Base-by-base conservation (phyloP, 257 asterid genomes). In the Nicotiana obtusifolia region DNA sequence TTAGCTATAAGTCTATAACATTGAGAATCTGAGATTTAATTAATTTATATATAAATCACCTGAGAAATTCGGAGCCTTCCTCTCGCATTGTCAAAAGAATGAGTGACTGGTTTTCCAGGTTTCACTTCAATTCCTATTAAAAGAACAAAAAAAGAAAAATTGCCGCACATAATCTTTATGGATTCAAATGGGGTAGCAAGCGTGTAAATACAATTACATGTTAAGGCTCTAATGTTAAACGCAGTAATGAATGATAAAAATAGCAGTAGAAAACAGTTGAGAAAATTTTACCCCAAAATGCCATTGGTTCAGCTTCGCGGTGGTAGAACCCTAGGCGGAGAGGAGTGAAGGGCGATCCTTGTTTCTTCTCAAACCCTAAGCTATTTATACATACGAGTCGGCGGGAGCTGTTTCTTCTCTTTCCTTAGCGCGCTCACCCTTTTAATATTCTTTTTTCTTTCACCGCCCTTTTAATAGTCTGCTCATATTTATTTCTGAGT, bases 41-140 rank as follows among this genome's bases (percentile, higher is more conserved):
- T 4, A 60, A 62, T 53, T 56, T 28, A 37, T 53, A 33, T 6
- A 8, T 19, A 7, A 17, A 62, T 35, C 80, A 93, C 99, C 95
- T 92, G 98, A 19, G 98, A 86, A 84, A 93, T 90, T n/a, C 97
- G 92, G 54, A 95, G 95, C 87, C 97, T 89, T 77, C 95, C 88
- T 75, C 88, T 83, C 14, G 86, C 88, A 71, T 85, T 83, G 24
- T 90, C 90, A 26, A 86, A 89, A 0, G 87, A 85, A 89, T 90
- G 95, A 65, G 95, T 89, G 20, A 89, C 53, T 8, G 97, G 95
- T 71, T 84, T 88, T 81, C 95, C 97, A 4, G 97, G 90, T 83
- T 86, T 93, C 31, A 95, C 92, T 87, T 92, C 91, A 64, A 89
- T 80, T 44, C 99, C 99, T 95, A 87, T 83, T 81, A 80, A 66